A percentile compares a stretch with the other conserved stretches of the same genome.
Evolutionary conservation across 148 eudicot genomes (phyloP).

Genomic region (Silene conica): DNA sequence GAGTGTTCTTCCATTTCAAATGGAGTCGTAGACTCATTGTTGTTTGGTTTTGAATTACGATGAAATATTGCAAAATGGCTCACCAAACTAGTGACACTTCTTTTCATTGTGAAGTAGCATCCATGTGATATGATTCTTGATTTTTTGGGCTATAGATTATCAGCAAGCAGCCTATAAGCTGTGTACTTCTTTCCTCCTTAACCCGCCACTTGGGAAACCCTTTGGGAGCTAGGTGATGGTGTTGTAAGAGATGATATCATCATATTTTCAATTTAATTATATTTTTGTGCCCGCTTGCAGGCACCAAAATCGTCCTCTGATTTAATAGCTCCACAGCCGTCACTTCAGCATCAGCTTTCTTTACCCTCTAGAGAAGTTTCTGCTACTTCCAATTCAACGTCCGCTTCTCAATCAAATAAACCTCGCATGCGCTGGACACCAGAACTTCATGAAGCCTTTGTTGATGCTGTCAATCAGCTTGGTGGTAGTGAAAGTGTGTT

Average conservation of each 20-base stretch:
- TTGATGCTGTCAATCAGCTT: slow-evolving; percentile 79
- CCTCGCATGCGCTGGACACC: slow-evolving; percentile 88
- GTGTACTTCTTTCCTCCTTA: no score
- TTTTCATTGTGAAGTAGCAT: no score
- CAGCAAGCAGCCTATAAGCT: no score
- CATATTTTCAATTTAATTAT: slow-evolving; percentile 13
- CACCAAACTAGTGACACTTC: no score
- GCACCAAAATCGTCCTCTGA: slow-evolving; percentile 42
- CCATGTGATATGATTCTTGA: no score
- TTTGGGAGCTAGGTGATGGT: no score
- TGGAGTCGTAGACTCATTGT: no score
- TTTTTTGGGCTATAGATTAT: no score
- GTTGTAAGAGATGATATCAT: no score
- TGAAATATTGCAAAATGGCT: no score
- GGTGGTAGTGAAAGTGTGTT: slow-evolving; percentile 71
- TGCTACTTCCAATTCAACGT: slow-evolving; percentile 32
- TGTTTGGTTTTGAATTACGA: no score
- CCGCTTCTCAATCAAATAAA: slow-evolving; percentile 38
- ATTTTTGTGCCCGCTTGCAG: slow-evolving; percentile 21
- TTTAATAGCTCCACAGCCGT: slow-evolving; percentile 23
- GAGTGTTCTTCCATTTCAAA: background rate
- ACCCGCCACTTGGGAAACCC: no score
- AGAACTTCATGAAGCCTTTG: slow-evolving; percentile 83
- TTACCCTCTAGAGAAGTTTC: slow-evolving; percentile 35
- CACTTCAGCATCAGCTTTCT: slow-evolving; percentile 33